Evolutionary conservation across 345 rosid genomes (phyloP).

Genomic region (Rhodomyrtus tomentosa): DNA sequence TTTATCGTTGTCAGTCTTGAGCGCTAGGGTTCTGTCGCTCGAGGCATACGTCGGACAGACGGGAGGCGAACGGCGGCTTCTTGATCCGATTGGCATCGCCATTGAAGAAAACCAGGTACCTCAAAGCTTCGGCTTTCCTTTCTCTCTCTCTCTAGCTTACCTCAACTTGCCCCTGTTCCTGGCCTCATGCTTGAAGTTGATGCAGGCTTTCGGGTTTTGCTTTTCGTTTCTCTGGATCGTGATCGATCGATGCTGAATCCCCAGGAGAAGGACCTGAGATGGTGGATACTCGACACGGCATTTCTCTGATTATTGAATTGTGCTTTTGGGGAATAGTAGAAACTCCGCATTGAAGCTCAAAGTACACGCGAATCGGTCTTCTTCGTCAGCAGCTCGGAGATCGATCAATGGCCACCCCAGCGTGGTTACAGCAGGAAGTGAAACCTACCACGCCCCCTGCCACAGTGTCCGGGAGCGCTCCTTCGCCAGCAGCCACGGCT

Average conservation of each 20-base stretch:
- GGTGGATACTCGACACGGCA: background rate
- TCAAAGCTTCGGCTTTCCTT: background rate
- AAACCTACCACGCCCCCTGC: constrained; percentile 1
- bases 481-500: background rate
- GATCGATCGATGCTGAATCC: background rate
- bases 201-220: background rate
- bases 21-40: background rate
- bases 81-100: background rate
- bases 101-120: background rate
- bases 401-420: constrained; percentile 9
- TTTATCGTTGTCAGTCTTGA: background rate
- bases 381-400: background rate
- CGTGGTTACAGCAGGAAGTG: constrained; percentile 13
- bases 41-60: background rate
- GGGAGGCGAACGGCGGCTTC: background rate
- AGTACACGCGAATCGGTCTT: background rate
- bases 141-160: background rate
- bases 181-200: background rate
- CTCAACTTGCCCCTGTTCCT: background rate
- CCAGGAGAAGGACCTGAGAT: background rate
- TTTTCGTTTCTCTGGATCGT: background rate
- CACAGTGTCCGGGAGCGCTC: background rate
- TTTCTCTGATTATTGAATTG: background rate
- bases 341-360: background rate
- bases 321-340: background rate